Percentiles rank a stretch among this genome's conserved stretches.
Evolutionary conservation across 208 protist species (phyloP).

Genomic region (Endotrypanum monterogeii): DNA sequence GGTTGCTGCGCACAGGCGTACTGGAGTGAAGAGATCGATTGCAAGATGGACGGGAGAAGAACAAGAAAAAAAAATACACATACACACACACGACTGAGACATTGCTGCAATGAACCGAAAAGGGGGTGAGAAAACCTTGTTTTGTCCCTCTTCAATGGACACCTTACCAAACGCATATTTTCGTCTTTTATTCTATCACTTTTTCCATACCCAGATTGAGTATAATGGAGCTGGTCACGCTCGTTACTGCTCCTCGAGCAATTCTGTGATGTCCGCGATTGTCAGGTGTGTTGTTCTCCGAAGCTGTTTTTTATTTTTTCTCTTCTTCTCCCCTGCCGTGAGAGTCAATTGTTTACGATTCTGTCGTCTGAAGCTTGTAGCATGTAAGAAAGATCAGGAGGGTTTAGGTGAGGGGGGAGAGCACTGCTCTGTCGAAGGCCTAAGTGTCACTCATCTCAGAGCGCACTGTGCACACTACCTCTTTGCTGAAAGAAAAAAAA

Average conservation of each 20-base stretch:
- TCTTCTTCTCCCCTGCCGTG: neutral
- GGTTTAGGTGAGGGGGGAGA: neutral
- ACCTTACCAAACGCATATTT: neutral
- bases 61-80: too few relatives aligned
- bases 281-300: neutral
- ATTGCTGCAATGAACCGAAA: neutral
- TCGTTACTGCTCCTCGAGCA: neutral
- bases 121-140: too few relatives aligned
- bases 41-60: neutral
- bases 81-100: neutral
- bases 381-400: neutral
- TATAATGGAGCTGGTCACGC: neutral
- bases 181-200: neutral
- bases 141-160: neutral
- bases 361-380: neutral
- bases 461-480: neutral
- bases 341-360: neutral
- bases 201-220: neutral
- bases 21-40: slow-evolving; percentile 48
- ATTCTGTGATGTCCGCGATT: neutral
- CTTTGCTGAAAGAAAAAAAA: neutral
- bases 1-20: slow-evolving; percentile 60
- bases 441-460: neutral
- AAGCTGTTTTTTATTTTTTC: neutral
- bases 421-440: neutral